Evolutionary conservation across 768 basidiomycete species (phyloP).

Genomic region (Leucogyrophana mollusca): DNA sequence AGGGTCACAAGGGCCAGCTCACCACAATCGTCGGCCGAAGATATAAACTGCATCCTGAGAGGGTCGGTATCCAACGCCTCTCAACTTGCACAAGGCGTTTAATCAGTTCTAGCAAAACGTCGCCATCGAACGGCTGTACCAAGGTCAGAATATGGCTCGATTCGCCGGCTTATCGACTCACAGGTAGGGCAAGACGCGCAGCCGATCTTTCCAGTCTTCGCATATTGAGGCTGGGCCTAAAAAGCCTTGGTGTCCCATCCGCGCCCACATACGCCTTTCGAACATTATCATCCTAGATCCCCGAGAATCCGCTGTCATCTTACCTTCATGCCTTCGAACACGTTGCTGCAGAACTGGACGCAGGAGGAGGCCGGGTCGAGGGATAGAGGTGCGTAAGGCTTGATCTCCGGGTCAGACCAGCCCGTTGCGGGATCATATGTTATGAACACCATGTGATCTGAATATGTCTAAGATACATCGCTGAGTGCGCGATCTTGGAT

Average conservation of each 20-base stretch:
- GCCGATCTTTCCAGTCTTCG: constrained; percentile 69
- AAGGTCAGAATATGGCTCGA: constrained; percentile 19
- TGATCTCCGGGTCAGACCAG: constrained; percentile 73
- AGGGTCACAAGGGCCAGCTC: constrained; percentile 36
- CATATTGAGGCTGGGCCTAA: constrained; percentile 87
- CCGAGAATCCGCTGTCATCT: constrained; percentile 16
- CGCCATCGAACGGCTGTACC: constrained; percentile 40
- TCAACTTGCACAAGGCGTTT: constrained; percentile 72
- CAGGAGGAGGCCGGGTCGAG: constrained; percentile 56
- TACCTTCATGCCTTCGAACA: constrained; percentile 72
- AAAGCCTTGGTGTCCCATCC: constrained; percentile 71
- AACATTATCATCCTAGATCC: background rate
- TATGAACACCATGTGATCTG: constrained; percentile 77
- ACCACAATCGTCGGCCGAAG: constrained; percentile 77
- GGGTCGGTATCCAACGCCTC: constrained; percentile 76
- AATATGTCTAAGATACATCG: constrained; percentile 42
- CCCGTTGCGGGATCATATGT: constrained; percentile 62
- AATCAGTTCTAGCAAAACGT: constrained; percentile 48
- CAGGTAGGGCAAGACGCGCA: constrained; percentile 71
- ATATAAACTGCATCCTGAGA: constrained; percentile 79
- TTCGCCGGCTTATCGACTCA: constrained; percentile 28
- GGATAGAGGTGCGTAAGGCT: constrained; percentile 59
- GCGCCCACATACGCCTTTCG: constrained; percentile 68
- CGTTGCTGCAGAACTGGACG: constrained; percentile 60
- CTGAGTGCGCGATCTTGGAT: background rate